Percentiles rank a stretch among this genome's conserved stretches.
Evolutionary conservation across 257 asterid genomes (phyloP).

Genomic region (Solanum infundibuliforme): DNA sequence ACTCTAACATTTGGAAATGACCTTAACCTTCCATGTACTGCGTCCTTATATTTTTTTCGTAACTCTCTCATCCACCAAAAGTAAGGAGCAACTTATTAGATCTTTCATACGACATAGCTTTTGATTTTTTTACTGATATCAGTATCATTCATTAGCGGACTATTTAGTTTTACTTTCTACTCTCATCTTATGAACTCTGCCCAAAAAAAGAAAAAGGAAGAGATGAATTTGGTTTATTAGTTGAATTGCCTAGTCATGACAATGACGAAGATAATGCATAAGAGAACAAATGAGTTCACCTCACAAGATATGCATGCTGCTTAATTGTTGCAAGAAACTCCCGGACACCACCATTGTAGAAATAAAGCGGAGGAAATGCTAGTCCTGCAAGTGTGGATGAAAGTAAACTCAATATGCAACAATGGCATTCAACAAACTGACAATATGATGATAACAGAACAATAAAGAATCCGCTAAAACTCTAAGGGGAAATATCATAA

Average conservation of each 20-base stretch:
- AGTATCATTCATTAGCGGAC: background rate
- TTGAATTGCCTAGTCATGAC: background rate
- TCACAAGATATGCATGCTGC: conserved; percentile 74
- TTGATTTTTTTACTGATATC: background rate
- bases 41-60: background rate
- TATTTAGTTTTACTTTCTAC: background rate
- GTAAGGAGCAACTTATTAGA: background rate
- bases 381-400: conserved; percentile 42
- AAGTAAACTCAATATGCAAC: background rate
- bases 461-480: background rate
- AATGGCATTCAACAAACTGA: background rate
- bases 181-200: background rate
- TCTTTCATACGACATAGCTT: background rate
- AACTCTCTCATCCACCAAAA: background rate
- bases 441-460: background rate
- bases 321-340: conserved; percentile 86
- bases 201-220: background rate
- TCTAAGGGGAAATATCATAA: background rate
- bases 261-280: background rate
- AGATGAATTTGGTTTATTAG: background rate
- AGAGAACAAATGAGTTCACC: conserved; percentile 32
- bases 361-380: conserved; percentile 93
- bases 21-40: background rate
- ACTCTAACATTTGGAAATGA: background rate
- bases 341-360: conserved; percentile 93